A percentile compares a stretch with the other conserved stretches of the same genome.
Evolutionary conservation across 2,329 filamentous ascomycete genomes (phyloP).

Genomic region (Metarhizium humberi): DNA sequence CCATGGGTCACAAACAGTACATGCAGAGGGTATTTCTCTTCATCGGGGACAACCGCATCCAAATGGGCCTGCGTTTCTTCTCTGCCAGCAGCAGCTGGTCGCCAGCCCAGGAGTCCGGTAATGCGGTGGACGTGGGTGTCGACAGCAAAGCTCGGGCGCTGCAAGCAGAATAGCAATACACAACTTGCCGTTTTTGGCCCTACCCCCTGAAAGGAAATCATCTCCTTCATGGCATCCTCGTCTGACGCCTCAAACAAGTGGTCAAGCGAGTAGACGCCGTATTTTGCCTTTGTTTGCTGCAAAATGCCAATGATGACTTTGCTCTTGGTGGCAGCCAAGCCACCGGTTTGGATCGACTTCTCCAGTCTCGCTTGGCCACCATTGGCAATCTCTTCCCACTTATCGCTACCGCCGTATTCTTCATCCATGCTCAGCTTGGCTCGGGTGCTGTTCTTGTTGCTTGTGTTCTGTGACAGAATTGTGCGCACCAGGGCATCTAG

Average conservation of each 20-base stretch:
- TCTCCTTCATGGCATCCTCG: conserved; percentile 39
- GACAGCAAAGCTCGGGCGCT: conserved; percentile 38
- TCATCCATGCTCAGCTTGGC: conserved; percentile 43
- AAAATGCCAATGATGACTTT: conserved; percentile 62
- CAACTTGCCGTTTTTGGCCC: conserved; percentile 46
- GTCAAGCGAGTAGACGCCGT: conserved; percentile 37
- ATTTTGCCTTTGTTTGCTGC: conserved; percentile 44
- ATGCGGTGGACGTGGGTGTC: conserved; percentile 45
- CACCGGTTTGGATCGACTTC: conserved; percentile 61
- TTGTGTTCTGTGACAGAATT: conserved; percentile 45
- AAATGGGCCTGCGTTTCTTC: conserved; percentile 41
- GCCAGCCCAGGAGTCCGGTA: conserved; percentile 38
- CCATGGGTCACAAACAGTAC: conserved; percentile 40
- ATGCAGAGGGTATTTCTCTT: conserved; percentile 41
- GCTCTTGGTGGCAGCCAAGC: conserved; percentile 63
- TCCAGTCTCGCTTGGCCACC: conserved; percentile 31
- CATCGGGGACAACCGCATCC: conserved; percentile 35
- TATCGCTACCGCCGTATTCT: conserved; percentile 32
- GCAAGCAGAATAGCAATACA: conserved; percentile 41
- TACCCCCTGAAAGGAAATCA: conserved; percentile 40
- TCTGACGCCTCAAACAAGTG: conserved; percentile 33
- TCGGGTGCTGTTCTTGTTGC: conserved; percentile 44
- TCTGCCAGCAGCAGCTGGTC: conserved; percentile 28
- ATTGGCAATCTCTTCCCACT: conserved; percentile 30
- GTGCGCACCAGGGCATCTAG: conserved; percentile 44